These are phyloP conservation scores for Isabelozyma gotoi DNA, from an alignment of 805 yeast genomes.

Conservation along the genomic window DNA sequence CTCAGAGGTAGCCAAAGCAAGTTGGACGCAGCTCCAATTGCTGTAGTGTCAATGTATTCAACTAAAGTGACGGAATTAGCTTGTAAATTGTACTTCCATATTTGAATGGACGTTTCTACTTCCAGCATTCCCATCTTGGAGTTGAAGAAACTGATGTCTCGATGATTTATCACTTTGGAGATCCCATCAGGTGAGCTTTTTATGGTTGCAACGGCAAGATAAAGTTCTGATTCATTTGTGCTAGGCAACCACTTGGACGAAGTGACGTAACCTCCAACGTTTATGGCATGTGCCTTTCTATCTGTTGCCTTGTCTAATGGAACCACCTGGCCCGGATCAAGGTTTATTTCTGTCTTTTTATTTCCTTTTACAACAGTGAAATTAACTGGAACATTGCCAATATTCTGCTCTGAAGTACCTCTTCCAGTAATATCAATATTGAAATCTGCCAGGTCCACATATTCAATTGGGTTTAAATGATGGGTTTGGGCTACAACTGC, in stretches of 20 bases:
- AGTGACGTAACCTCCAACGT: constrained; percentile 53
- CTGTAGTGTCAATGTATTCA: constrained; percentile 28
- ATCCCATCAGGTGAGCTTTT: constrained; percentile 24
- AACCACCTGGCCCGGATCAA: neutral
- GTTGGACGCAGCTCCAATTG: constrained; percentile 45
- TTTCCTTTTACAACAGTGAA: neutral
- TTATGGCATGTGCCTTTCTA: constrained; percentile 36
- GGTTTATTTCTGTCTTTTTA: neutral
- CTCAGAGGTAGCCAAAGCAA: constrained; percentile 40
- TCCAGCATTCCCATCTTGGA: constrained; percentile 6
- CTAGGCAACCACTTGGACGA: constrained; percentile 52
- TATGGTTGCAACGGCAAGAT: constrained; percentile 52
- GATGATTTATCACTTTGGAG: constrained; percentile 17
- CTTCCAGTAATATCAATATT: neutral
- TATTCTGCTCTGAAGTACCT: neutral
- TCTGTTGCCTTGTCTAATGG: neutral
- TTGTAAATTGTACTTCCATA: constrained; percentile 38
- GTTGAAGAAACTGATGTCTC: constrained; percentile 32
- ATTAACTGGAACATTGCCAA: neutral
- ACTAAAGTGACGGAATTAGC: constrained; percentile 23
- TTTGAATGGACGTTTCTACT: constrained; percentile 40
- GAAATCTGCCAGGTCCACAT: neutral
- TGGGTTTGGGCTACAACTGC: neutral
- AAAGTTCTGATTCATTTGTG: constrained; percentile 23
- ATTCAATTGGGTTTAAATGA: neutral